Percentiles rank a stretch among this genome's conserved stretches.
Conservation (phyloP, 176 grass and related monocot species). For the Juncus inflexus region DNA sequence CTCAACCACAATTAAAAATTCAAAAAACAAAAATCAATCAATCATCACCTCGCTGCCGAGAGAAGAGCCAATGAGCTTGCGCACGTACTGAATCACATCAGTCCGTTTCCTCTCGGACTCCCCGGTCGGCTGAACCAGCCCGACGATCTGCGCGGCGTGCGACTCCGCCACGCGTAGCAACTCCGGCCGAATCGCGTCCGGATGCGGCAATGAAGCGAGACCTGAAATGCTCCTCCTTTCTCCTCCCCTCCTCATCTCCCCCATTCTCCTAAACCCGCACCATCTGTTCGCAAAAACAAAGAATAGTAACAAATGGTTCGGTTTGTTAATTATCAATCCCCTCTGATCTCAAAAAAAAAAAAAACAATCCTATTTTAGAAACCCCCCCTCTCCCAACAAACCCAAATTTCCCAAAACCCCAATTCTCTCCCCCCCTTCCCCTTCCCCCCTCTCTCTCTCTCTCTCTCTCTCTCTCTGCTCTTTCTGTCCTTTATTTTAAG, state of each 20-base stretch:
- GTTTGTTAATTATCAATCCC: slow-evolving; percentile 1
- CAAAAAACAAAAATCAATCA: background rate
- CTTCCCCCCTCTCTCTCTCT: background rate
- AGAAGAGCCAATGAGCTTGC: slow-evolving; percentile 49
- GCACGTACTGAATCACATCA: slow-evolving; percentile 40
- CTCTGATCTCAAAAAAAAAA: slow-evolving; percentile 8
- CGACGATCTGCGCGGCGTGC: slow-evolving; percentile 43
- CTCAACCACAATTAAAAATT: background rate
- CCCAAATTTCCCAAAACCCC: slow-evolving; percentile 3
- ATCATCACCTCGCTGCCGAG: slow-evolving; percentile 53
- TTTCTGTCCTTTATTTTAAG: background rate
- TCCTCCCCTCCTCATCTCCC: slow-evolving; percentile 13
- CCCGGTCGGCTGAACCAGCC: slow-evolving; percentile 52
- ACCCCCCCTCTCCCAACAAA: slow-evolving; percentile 14
- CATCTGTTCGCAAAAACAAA: slow-evolving; percentile 8
- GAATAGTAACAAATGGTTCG: slow-evolving; percentile 6
- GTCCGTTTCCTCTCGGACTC: slow-evolving; percentile 50
- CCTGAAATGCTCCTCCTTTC: slow-evolving; percentile 2
- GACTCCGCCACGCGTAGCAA: slow-evolving; percentile 31
- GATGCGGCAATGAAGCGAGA: slow-evolving; percentile 20
- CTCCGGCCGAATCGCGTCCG: slow-evolving; percentile 10
- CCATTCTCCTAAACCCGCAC: slow-evolving; percentile 11
- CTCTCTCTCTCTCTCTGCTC: background rate
- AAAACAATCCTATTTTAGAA: slow-evolving; percentile 20
- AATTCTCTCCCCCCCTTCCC: background rate